Evolutionary conservation across 306 rosid species (phyloP).

Genomic region (Prosopis cineraria): DNA sequence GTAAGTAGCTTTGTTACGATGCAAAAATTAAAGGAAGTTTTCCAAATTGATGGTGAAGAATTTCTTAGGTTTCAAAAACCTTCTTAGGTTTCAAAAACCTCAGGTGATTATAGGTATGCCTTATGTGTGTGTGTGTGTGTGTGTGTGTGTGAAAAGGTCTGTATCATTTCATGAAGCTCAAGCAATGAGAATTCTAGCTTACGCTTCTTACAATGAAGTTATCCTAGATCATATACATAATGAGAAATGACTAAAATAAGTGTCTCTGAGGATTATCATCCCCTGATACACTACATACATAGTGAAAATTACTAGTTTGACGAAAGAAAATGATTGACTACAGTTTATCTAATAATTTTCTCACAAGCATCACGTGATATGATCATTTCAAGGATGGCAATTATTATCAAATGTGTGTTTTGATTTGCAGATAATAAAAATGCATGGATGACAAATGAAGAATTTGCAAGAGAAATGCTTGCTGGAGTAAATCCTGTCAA

Average conservation of each 20-base stretch:
- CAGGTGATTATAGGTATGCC: slow-evolving; percentile 54
- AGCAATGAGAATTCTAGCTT: background rate
- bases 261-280: background rate
- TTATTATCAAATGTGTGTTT: background rate
- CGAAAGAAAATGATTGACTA: background rate
- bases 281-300: background rate
- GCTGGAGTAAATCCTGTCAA: slow-evolving; percentile 58
- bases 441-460: slow-evolving; percentile 61
- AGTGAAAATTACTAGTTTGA: background rate
- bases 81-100: slow-evolving; percentile 47
- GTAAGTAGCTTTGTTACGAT: background rate
- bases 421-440: slow-evolving; percentile 41
- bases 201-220: too few species aligned
- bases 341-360: background rate
- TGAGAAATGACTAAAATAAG: background rate
- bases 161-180: background rate
- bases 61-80: slow-evolving; percentile 47
- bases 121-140: too few species aligned
- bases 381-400: background rate
- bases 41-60: slow-evolving; percentile 1
- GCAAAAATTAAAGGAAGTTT: background rate
- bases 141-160: background rate
- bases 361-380: background rate
- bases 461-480: slow-evolving; percentile 66
- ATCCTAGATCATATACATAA: background rate